Base-by-base conservation (phyloP, 164 flowering plant species). In the Amborella trichopoda region DNA sequence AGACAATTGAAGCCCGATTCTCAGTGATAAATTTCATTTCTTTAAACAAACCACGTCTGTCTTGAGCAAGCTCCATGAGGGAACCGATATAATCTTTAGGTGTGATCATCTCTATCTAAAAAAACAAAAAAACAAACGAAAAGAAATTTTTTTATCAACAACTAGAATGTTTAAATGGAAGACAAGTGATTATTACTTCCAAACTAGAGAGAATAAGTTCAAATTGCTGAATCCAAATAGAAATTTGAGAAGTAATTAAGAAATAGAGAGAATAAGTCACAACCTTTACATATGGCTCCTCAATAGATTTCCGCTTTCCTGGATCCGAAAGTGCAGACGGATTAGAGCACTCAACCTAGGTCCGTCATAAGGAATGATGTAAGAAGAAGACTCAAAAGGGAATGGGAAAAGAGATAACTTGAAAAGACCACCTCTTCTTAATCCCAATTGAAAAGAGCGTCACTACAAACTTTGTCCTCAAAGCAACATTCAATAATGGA, bases 11-110 rank as follows among this genome's bases (percentile, higher is more conserved):
- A 48, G 96, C 95, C 62, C 99, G 75, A 50, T 59, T 80, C 69
- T 91, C 99, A 10, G 87, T 65, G 26, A 87, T 76, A 65, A 52
- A 87, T 61, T 77, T 91, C 86, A 91, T 74, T 70, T 84, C 99
- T 62, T 76, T 84, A 54, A 83, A 91, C 53, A 62, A 87, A 33
- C 95, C 95, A 73, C 99, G 76, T 52, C 99, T 63, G 11, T 91
- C 95, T 70, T 87, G 96, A 53, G 93, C 74, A 55, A 91, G 77
- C 64, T 91, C 99, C 99, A 91, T 91, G 18, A 91, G 76, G 38
- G 96, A 48, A 52, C 96, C 99, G 64, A 91, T 87, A 56, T 74
- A 84, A 19, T 91, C 99, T 66, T 87, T 91, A 44, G 99, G 99
- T 6, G 94, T 77, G 43, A 91, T 82, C 88, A 91, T 61, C 63